Conservation (phyloP, 192 early-diverging fungal species). For the Neocallimastix lanati region DNA sequence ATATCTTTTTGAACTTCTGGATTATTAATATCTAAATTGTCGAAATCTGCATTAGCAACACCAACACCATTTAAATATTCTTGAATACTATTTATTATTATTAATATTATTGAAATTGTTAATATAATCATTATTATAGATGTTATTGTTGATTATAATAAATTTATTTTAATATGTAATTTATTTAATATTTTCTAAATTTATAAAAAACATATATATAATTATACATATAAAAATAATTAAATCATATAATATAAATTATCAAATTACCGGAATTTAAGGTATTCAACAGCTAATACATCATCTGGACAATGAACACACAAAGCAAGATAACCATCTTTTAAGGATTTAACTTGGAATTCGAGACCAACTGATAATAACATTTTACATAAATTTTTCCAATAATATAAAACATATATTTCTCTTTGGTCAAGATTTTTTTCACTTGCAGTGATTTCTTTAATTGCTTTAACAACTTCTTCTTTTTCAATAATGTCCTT, state of each 20-base stretch:
- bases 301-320: background rate
- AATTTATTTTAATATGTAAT: too few relatives aligned
- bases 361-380: background rate
- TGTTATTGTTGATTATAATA: too few relatives aligned
- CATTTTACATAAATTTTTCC: background rate
- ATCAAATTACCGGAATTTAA: background rate
- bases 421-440: background rate
- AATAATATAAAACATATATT: background rate
- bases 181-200: too few relatives aligned
- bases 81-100: too few relatives aligned
- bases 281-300: background rate
- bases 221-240: too few relatives aligned
- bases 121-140: too few relatives aligned
- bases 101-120: too few relatives aligned
- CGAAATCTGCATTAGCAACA: background rate
- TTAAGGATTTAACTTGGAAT: background rate
- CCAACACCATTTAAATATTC: background rate
- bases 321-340: background rate
- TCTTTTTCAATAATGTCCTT: background rate
- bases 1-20: background rate
- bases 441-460: background rate
- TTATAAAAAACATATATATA: too few relatives aligned
- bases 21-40: background rate
- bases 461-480: background rate
- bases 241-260: too few relatives aligned